Base-by-base conservation (phyloP, 768 basidiomycete genomes). In the Leccinum olivaceopallidum region DNA sequence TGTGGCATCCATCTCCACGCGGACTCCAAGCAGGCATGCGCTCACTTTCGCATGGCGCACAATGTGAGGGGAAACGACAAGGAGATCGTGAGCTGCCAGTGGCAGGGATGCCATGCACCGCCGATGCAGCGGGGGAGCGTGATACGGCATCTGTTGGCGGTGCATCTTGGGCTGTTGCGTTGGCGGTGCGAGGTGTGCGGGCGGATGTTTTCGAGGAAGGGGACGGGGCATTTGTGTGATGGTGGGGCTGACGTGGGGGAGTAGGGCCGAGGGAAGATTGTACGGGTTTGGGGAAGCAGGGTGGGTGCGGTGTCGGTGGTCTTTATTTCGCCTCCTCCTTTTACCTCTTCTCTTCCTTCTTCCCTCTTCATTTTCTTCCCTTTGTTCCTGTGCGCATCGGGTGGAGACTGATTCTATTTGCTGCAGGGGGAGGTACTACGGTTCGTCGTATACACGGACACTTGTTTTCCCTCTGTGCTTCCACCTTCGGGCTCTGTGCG, bases 61-160 rank as follows among this genome's bases (percentile, higher is more conserved):
- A n/a, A 54, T 14, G 8, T 69, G 28, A 59, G 67, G 3, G 67
- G 67, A 0, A 69, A 62, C n/a, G 67, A 69, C 26, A 69, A 58
- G 28, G 65, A 2, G 18, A 55, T 50, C 6, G 56, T 56, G 6
- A 3, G 14, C 5, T 69, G 67, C 14, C 36, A 20, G 1, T 69
- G 67, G 67, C 8, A 59, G 2, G 53, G 7, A 8, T 69, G 67
- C 24, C 30, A 24, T 2, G 65, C 65, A 6, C 55, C 59, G 1
- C 68, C 60, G 1, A 69, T 69, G 67, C 65, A 69, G n/a, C 63
- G 65, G 7, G 68, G 67, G 0, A 69, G 68, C 10, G 13, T 69
- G 9, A 59, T 67, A 16, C 34, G 67, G 5, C 67, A 69, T 51
- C 2, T 69, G 3, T 26, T 67, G 30, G 32, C 68, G 0, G 68